Percentiles rank a stretch among this genome's conserved stretches.
phyloP scores from a whole-genome alignment of 768 basidiomycete genomes.

The Lanmaoa rubissima region DNA sequence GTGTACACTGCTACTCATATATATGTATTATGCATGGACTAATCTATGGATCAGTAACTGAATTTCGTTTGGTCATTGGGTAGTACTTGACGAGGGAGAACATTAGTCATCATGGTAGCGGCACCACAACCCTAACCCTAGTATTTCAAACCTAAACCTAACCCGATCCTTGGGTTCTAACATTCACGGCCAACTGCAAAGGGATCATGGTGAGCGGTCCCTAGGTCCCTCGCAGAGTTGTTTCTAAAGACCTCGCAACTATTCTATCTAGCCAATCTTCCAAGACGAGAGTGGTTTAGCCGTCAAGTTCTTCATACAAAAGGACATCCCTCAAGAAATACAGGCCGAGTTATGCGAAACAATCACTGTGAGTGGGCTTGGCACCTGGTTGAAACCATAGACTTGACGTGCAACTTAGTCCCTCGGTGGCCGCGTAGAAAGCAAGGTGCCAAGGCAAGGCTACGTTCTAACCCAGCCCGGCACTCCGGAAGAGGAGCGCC shows the following conservation, averaged over 20 bases:
- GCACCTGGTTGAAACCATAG: neutral
- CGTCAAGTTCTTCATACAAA: slow-evolving; percentile 83
- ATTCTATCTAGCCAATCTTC: slow-evolving; percentile 58
- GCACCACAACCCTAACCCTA: slow-evolving; percentile 23
- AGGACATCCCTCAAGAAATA: slow-evolving; percentile 65
- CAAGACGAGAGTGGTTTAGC: slow-evolving; percentile 65
- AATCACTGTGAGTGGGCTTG: slow-evolving; percentile 50
- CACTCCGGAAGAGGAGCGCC: slow-evolving; percentile 70
- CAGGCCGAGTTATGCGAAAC: slow-evolving; percentile 73
- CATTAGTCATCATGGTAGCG: slow-evolving; percentile 7
- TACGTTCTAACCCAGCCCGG: slow-evolving; percentile 70
- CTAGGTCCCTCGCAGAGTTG: neutral
- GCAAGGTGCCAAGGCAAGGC: slow-evolving; percentile 75
- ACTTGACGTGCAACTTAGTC: slow-evolving; percentile 40
- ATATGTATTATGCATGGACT: too few relatives aligned
- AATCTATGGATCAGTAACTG: too few relatives aligned
- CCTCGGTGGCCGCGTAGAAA: slow-evolving; percentile 73
- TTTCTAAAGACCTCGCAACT: slow-evolving; percentile 1
- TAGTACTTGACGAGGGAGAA: neutral
- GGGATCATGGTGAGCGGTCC: slow-evolving; percentile 22
- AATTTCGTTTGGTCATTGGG: neutral
- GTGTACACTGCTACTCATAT: neutral
- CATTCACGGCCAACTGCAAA: neutral
- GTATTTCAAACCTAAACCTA: slow-evolving; percentile 26
- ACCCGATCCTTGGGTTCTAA: slow-evolving; percentile 33